Conservation (phyloP, 2,329 filamentous ascomycete species). For the Microdochium bolleyi region DNA sequence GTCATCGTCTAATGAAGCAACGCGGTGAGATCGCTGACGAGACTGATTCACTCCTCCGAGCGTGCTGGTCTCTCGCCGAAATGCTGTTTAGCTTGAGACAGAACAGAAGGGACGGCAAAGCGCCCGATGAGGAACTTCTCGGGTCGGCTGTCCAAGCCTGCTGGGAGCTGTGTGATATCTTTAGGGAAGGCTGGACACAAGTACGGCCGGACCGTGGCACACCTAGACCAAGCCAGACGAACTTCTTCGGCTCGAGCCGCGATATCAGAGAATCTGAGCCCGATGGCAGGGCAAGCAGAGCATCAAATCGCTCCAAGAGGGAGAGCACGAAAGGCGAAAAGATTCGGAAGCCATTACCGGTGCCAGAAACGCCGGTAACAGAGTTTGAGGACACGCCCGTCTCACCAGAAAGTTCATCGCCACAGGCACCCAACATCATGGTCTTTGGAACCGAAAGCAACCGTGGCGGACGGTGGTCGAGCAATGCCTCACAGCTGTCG, state of each 20-base stretch:
- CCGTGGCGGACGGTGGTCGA: slow-evolving; percentile 71
- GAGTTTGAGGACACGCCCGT: slow-evolving; percentile 89
- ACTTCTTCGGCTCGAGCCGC: slow-evolving; percentile 48
- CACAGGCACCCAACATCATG: slow-evolving; percentile 78
- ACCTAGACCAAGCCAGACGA: slow-evolving; percentile 71
- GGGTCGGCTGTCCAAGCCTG: slow-evolving; percentile 86
- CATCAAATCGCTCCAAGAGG: slow-evolving; percentile 45
- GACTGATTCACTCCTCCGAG: slow-evolving; percentile 73
- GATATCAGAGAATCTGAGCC: slow-evolving; percentile 30
- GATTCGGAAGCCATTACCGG: slow-evolving; percentile 36
- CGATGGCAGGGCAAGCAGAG: slow-evolving; percentile 37
- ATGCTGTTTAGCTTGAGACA: slow-evolving; percentile 90
- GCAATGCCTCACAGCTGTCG: slow-evolving; percentile 69
- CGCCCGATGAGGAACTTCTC: slow-evolving; percentile 73
- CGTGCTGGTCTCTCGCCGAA: slow-evolving; percentile 86
- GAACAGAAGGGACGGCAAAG: slow-evolving; percentile 64
- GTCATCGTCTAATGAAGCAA: slow-evolving; percentile 95
- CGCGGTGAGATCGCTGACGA: slow-evolving; percentile 70
- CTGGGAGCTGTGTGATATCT: slow-evolving; percentile 91
- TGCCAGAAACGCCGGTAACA: slow-evolving; percentile 87
- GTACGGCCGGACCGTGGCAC: slow-evolving; percentile 80
- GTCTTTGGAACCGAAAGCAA: slow-evolving; percentile 65
- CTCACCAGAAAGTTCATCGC: slow-evolving; percentile 69
- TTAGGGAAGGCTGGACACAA: slow-evolving; percentile 86
- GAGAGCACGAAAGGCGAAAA: slow-evolving; percentile 41